Evolutionary conservation across 2,329 filamentous ascomycete species (phyloP), one percentile per base, ranked within the genome.

Genomic region (Aspergillus uvarum): DNA sequence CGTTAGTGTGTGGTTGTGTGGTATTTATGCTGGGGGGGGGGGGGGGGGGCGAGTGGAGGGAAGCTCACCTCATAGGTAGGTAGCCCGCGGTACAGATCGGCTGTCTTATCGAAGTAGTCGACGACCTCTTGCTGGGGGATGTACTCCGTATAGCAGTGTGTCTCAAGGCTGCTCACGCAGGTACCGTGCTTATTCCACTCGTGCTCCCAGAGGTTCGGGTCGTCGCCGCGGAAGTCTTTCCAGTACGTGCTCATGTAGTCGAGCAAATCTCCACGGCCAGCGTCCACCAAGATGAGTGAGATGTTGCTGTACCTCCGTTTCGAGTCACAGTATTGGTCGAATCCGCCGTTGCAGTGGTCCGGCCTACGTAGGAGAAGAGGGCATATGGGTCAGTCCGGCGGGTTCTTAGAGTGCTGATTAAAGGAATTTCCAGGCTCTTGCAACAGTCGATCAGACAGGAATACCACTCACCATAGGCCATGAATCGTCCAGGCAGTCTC

Each of bases 141-240:
- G 72, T 90, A 89, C n/a, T 75, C 69, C 4, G 77, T 75, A 76
- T 91, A 92, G 79, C 89, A 92, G 19, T 76, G 74, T 0, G 89
- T 84, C 51, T 87, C 80, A 10, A 92, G 80, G 0, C 89, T 92
- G 67, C 81, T 86, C 64, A 91, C 85, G 76, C 89, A 91, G n/a
- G 85, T 87, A 19, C 89, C 90, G 71, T 92, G 89, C 73, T 90
- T 92, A 65, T 80, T 79, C 85, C 87, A 92, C 74, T 92, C 89
- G 72, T 91, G 88, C 70, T 88, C 79, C 89, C 89, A 92, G 66
- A 92, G 85, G 11, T 76, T 76, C 67, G 88, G 83, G 65, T 89
- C 84, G 47, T 86, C 76, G 58, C 87, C 88, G 52, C 83, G 71
- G 74, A 87, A 84, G 69, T 88, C 86, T 71, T 90, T 87, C 89